A percentile compares a stretch with the other conserved stretches of the same genome.
Evolutionary conservation across 2,329 filamentous ascomycete species (phyloP).

Genomic region (Calonectria pteridis): DNA sequence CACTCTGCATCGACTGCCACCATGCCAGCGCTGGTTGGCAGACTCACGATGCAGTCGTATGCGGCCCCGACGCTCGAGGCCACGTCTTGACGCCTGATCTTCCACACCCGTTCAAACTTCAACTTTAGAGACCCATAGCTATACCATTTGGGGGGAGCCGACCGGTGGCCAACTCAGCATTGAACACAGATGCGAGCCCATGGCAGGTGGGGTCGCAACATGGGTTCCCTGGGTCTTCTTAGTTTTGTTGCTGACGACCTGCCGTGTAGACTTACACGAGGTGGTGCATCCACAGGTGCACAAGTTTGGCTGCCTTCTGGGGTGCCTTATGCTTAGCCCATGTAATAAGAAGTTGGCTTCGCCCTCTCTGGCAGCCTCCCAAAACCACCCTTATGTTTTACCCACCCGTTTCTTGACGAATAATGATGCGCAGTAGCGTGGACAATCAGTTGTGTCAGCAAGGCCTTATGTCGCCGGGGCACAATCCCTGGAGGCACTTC

Average conservation of each 20-base stretch:
- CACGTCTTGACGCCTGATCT: constrained; percentile 29
- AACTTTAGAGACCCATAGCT: neutral
- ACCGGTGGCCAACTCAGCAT: constrained; percentile 14
- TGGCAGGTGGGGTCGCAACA: constrained; percentile 9
- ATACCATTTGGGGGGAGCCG: neutral
- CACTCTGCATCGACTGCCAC: constrained; percentile 23
- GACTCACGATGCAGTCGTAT: constrained; percentile 13
- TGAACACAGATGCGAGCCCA: constrained; percentile 3
- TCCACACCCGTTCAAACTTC: constrained; percentile 19
- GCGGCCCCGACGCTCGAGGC: constrained; percentile 7
- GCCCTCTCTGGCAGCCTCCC: neutral
- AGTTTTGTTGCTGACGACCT: constrained; percentile 2
- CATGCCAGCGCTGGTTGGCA: constrained; percentile 27
- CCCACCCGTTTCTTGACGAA: constrained; percentile 1
- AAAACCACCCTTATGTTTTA: neutral
- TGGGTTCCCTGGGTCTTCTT: neutral
- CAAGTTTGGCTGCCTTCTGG: constrained; percentile 4
- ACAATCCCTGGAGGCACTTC: neutral
- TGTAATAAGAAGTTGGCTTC: neutral
- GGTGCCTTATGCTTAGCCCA: constrained; percentile 7
- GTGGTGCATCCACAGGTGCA: constrained; percentile 2
- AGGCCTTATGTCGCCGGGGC: neutral
- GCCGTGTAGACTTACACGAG: constrained; percentile 12
- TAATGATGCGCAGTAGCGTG: constrained; percentile 11
- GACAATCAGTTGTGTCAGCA: neutral